phyloP scores from a whole-genome alignment of 805 yeast species.

The Metschnikowia anglica region DNA sequence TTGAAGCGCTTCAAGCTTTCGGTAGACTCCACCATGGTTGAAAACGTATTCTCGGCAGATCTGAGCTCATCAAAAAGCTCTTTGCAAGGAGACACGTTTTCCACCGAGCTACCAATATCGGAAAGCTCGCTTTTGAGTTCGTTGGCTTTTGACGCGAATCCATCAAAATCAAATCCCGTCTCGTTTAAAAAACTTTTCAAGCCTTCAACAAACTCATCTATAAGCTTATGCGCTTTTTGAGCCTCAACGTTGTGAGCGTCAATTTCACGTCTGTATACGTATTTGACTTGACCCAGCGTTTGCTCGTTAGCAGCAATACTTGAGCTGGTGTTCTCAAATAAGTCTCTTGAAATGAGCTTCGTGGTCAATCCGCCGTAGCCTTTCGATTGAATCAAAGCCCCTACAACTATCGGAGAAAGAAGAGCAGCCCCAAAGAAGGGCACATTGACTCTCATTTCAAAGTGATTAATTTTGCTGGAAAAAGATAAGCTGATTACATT shows the following conservation, averaged over 20 bases:
- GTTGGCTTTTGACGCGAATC: not conserved
- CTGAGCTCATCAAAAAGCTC: slow-evolving; percentile 1
- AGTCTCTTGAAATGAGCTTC: no score
- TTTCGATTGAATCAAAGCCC: no score
- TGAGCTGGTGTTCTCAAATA: no score
- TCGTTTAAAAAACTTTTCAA: not conserved
- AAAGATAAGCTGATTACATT: no score
- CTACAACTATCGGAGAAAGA: no score
- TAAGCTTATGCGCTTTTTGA: not conserved
- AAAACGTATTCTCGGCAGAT: not conserved
- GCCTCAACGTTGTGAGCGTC: not conserved
- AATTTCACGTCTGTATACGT: not conserved
- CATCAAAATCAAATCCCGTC: not conserved
- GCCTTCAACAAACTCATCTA: not conserved
- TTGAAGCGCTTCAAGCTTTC: not conserved
- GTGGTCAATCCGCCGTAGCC: no score
- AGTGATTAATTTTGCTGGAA: no score
- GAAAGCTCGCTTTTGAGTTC: not conserved
- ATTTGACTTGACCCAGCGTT: not conserved
- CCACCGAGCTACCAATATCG: not conserved
- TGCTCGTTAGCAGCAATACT: no score
- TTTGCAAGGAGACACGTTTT: slow-evolving; percentile 7
- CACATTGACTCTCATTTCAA: no score
- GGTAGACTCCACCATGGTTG: not conserved
- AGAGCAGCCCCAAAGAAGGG: no score